Evolutionary conservation across 75 land plant genomes (phyloP).

Genomic region (Cupressus sempervirens): DNA sequence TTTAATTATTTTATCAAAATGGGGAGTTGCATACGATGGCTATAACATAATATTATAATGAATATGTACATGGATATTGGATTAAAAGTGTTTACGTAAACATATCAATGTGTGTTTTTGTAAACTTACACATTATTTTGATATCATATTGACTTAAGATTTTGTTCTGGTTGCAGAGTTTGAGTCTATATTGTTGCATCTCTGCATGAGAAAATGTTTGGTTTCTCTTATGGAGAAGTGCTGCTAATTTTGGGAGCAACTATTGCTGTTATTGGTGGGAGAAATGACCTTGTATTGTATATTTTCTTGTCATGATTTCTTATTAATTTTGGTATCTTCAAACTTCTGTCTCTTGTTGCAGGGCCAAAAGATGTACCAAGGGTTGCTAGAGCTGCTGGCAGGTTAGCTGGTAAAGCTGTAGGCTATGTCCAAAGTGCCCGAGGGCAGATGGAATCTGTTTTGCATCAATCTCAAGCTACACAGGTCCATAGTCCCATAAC

Average conservation of each 20-base stretch:
- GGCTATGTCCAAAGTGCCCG: constrained; percentile 76
- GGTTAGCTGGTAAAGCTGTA: constrained; percentile 72
- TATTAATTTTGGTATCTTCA: constrained; percentile 4
- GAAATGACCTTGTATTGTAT: neutral
- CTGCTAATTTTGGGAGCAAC: constrained; percentile 69
- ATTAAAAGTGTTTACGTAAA: no score
- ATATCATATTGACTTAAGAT: neutral
- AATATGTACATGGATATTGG: no score
- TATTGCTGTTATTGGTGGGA: constrained; percentile 57
- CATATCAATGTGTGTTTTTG: no score
- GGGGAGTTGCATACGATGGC: no score
- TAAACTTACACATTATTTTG: neutral
- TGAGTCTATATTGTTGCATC: neutral
- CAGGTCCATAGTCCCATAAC: constrained; percentile 33
- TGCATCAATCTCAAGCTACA: constrained; percentile 73
- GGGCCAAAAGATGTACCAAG: constrained; percentile 83
- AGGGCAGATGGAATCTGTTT: constrained; percentile 57
- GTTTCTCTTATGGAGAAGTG: constrained; percentile 74
- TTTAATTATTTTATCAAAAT: no score
- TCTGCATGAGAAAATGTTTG: constrained; percentile 36
- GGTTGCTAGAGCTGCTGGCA: constrained; percentile 74
- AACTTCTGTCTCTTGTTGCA: constrained; percentile 17
- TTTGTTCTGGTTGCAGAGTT: neutral
- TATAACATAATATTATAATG: no score
- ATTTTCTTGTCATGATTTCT: constrained; percentile 3